phyloP scores from a whole-genome alignment of 371 early-diverging fungal genomes.

The Gilbertella persicaria region DNA sequence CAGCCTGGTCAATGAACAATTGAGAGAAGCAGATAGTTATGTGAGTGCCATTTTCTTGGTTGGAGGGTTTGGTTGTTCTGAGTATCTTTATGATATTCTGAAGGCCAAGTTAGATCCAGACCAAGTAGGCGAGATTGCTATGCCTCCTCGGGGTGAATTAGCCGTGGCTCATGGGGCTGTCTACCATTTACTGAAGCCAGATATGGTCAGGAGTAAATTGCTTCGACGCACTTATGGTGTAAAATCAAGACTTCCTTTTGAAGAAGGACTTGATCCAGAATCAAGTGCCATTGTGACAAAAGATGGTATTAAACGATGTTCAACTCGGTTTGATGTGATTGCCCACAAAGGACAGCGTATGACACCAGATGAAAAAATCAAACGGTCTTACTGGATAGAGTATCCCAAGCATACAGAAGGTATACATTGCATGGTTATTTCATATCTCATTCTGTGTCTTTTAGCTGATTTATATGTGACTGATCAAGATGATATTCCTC shows the following conservation, averaged over 20 bases:
- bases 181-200: conserved; percentile 54
- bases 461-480: conserved; percentile 36
- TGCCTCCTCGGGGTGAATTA: conserved; percentile 54
- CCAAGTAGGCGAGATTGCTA: conserved; percentile 42
- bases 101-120: conserved; percentile 30
- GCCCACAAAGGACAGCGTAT: conserved; percentile 45
- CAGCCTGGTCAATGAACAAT: conserved; percentile 44
- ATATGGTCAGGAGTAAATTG: conserved; percentile 54
- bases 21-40: conserved; percentile 35
- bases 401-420: conserved; percentile 38
- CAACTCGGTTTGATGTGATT: conserved; percentile 50
- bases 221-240: conserved; percentile 63
- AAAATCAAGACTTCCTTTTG: conserved; percentile 52
- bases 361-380: conserved; percentile 33
- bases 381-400: conserved; percentile 22
- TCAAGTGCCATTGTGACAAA: conserved; percentile 45
- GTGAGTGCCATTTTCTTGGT: conserved; percentile 58
- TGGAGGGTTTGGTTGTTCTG: conserved; percentile 64
- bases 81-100: conserved; percentile 54
- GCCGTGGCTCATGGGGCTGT: conserved; percentile 53
- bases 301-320: conserved; percentile 50
- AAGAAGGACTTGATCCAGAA: conserved; percentile 52
- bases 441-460: conserved; percentile 31
- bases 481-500: conserved; percentile 47
- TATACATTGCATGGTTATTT: conserved; percentile 38